Evolutionary conservation across 1,284 basidiomycete species (phyloP), one percentile per base, ranked within the genome.

Genomic region (Austroboletus olivaceoglutinosus): DNA sequence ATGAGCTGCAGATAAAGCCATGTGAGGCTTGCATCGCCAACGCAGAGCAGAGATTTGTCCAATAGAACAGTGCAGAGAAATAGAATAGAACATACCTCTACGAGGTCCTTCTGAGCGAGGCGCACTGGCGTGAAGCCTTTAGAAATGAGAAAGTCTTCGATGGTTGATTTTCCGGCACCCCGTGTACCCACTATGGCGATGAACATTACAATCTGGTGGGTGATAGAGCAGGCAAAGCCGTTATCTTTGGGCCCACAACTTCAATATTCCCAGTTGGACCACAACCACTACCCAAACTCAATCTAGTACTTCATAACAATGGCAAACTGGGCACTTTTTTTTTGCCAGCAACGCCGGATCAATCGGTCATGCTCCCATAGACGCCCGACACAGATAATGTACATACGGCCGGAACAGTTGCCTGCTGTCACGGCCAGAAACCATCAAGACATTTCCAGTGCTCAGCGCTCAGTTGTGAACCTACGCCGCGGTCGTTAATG

Each of bases 131-230:
- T 71, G 58, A 89, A 89, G 3, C 76, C 78, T 74, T 78, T 62
- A 50, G 63, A 64, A 21, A 84, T 72, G 15, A 98, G 81, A 65
- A 90, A 94, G 13, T 85, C 72, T 47, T 87, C 78, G 15, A 98
- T 75, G 1, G 83, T 81, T 11, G 84, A 77, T 70, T 94, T 97
- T 19, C 96, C 96, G 5, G 93, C 79, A 30, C 75, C 83, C 2
- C 83, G 82, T 0, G 93, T 88, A 15, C 96, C 96, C 33, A 97
- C 78, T 50, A 99, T 81, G 12, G 90, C 86, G 61, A 99, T 85
- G 65, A 98, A 85, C 90, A 92, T 86, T 29, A 46, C 72, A 10
- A 37, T 40, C 19, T n/a, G 19, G n/a, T 21, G 34, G 11, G 21
- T 23, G 43, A 25, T 25, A 25, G 25, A 25, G 25, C 6, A 25